These are phyloP conservation scores for Fraxinus ornus DNA, from an alignment of 305 asterid genomes.

Conservation along the genomic window DNA sequence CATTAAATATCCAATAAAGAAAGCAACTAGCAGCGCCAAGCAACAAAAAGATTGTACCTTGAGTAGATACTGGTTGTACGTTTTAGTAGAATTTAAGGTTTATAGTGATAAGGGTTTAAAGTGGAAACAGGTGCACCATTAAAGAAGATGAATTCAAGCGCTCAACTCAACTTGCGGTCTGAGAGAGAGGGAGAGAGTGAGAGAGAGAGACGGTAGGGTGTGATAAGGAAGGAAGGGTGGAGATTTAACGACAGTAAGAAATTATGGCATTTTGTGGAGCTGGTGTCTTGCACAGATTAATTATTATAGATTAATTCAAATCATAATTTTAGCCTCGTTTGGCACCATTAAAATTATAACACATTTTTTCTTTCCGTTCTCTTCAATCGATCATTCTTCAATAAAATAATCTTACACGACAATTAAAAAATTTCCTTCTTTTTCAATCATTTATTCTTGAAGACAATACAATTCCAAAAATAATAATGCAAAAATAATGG, in stretches of 20 bases:
- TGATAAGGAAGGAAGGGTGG: constrained; percentile 99
- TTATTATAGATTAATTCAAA: constrained; percentile 29
- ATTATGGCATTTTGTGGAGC: constrained; percentile 59
- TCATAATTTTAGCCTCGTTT: too few species aligned
- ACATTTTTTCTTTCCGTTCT: too few species aligned
- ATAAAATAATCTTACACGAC: too few species aligned
- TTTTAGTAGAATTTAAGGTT: constrained; percentile 18
- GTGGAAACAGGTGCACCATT: constrained; percentile 28
- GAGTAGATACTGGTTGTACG: constrained; percentile 23
- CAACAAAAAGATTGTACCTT: constrained; percentile 27
- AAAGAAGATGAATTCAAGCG: constrained; percentile 30
- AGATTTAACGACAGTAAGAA: constrained; percentile 79
- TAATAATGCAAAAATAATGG: too few species aligned
- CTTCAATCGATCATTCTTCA: too few species aligned
- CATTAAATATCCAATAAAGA: too few species aligned
- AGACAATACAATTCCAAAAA: too few species aligned
- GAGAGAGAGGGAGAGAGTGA: constrained; percentile 26
- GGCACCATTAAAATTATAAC: too few species aligned
- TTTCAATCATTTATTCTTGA: too few species aligned
- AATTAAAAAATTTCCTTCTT: too few species aligned
- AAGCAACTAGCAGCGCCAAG: too few species aligned
- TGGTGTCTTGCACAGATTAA: constrained; percentile 39
- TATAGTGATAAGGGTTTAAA: constrained; percentile 17
- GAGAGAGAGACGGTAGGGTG: constrained; percentile 32
- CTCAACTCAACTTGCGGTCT: constrained; percentile 8